Evolutionary conservation across 2,329 filamentous ascomycete genomes (phyloP), one percentile per base, ranked within the genome.

Genomic region (Fusarium pseudograminearum): DNA sequence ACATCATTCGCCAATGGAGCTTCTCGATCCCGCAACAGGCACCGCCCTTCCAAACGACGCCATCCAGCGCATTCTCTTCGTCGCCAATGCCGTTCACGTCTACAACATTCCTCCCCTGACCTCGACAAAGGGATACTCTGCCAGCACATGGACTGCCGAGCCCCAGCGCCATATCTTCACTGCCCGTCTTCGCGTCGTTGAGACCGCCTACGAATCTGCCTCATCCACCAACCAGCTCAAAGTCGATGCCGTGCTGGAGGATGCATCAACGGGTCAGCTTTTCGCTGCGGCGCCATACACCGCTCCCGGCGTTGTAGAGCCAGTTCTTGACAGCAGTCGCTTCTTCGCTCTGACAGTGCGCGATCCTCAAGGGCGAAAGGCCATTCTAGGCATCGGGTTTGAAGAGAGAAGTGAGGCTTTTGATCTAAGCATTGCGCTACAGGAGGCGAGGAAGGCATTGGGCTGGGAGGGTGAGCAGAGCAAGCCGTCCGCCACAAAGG

Each of bases 211-310:
- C 59, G 80, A 84, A 30, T 72, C 69, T 12, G 47, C 72, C 34
- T 51, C 70, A 4, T 76, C 79, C 55, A 78, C 82, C 57, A 86
- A 89, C 69, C 84, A 84, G 63, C 84, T 94, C 66, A 91, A 90
- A 76, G 88, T 90, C 33, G 92, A 94, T 76, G 86, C 96, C 67
- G 84, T 96, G 30, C 88, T 97, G 47, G 93, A 97, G 77, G 93
- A 97, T 78, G 82, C 90, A 6, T 83, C 84, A 26, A 89, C 84
- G 1, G 93, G 91, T 30, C 87, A 92, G 74, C 84, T 97, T 24
- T 97, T 97, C 79, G 93, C 93, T 46, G 93, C 93, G 2, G 91
- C 91, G 2, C 93, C 94, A 0, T 97, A 97, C 80, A 90, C 88
- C 1, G 81, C 84, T 26, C 78, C 84, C 4, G 84, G 84, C 20